Evolutionary conservation across 305 asterid species (phyloP).

Genomic region (Solanum hybrid): DNA sequence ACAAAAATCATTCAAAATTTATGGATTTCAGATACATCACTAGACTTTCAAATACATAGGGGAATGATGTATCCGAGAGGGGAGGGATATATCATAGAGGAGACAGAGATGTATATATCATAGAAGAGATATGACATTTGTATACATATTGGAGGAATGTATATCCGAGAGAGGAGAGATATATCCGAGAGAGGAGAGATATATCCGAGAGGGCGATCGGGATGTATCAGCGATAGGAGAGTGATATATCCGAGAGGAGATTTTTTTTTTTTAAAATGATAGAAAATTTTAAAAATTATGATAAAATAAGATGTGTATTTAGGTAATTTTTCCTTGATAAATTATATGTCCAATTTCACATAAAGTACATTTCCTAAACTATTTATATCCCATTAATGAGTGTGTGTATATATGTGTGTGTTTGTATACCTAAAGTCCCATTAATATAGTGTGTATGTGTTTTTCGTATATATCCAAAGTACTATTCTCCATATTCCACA

Average conservation of each 20-base stretch:
- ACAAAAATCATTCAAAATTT: too few species aligned
- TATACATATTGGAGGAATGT: not conserved
- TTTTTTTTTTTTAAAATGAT: too few species aligned
- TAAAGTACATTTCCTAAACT: not conserved
- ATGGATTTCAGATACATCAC: not conserved
- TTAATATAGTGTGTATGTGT: not conserved
- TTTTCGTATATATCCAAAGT: not conserved
- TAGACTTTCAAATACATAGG: not conserved
- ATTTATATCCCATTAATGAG: not conserved
- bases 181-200: too few species aligned
- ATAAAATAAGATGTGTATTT: too few species aligned
- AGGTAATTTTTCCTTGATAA: too few species aligned
- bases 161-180: not conserved
- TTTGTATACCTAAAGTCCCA: not conserved
- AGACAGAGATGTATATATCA: not conserved
- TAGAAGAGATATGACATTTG: not conserved
- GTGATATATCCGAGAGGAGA: not conserved
- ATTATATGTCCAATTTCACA: not conserved
- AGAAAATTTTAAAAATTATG: too few species aligned
- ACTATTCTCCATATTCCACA: not conserved
- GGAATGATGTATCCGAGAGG: not conserved
- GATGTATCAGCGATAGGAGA: too few species aligned
- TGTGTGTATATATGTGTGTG: not conserved
- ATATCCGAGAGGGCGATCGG: not conserved
- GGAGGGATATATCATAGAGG: not conserved